phyloP scores from a whole-genome alignment of 2,329 filamentous ascomycete genomes.

The Dryadomyces sulphureus region DNA sequence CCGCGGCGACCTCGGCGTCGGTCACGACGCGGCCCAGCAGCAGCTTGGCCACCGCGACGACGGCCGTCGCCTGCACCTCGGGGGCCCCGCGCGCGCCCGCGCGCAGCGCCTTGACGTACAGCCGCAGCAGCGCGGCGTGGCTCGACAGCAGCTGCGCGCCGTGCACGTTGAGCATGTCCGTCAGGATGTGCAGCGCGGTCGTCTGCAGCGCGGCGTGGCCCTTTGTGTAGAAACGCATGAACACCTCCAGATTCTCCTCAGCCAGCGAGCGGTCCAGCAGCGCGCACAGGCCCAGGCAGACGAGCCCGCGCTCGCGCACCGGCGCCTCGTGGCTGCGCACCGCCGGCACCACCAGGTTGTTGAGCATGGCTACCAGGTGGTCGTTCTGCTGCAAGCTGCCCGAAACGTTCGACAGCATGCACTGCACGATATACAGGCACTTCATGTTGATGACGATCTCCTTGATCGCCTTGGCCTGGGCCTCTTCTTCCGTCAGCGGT shows the following conservation, averaged over 20 bases:
- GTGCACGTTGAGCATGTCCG: conserved; percentile 83
- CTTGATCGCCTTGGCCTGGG: conserved; percentile 60
- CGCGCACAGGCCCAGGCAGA: conserved; percentile 82
- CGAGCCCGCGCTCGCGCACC: conserved; percentile 76
- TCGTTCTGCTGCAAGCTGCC: conserved; percentile 79
- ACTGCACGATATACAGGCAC: conserved; percentile 91
- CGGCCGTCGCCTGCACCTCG: conserved; percentile 68
- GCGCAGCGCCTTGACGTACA: conserved; percentile 72
- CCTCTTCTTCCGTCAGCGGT: conserved; percentile 44
- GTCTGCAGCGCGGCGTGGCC: conserved; percentile 82
- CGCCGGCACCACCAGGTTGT: conserved; percentile 89
- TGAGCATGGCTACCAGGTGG: conserved; percentile 91
- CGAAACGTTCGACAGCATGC: conserved; percentile 87
- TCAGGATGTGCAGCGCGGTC: conserved; percentile 79
- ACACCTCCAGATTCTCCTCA: conserved; percentile 79
- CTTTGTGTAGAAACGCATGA: conserved; percentile 91
- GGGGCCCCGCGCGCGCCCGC: conserved; percentile 49
- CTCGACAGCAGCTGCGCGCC: conserved; percentile 59
- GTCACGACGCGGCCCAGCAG: conserved; percentile 68
- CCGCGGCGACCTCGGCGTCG: conserved; percentile 48
- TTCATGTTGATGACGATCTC: conserved; percentile 98
- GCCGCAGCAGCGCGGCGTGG: conserved; percentile 60
- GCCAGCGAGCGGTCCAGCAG: conserved; percentile 84
- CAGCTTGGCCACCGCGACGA: conserved; percentile 71
- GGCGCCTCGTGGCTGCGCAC: conserved; percentile 87